Evolutionary conservation across 2,329 filamentous ascomycete species (phyloP), one percentile per base, ranked within the genome.

Genomic region (Aspergillus tubingensis): DNA sequence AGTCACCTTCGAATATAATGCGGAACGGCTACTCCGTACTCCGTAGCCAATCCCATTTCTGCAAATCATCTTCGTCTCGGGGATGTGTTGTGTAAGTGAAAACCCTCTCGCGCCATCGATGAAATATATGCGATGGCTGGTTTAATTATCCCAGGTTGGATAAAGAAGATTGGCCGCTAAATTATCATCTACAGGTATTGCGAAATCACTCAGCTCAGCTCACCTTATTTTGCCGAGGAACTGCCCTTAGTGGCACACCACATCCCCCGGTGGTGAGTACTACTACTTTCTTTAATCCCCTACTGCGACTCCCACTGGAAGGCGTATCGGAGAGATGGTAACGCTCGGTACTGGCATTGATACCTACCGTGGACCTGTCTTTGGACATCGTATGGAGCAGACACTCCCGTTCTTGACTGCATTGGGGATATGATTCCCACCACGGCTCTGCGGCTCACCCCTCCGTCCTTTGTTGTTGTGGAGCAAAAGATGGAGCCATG

Each of bases 401-500:
- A 25, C 21, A 13, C 47, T 27, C n/a, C 17, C n/a, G 38, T 21
- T n/a, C 38, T 17, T 13, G 38, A 10, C 21, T 54, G 21, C 15
- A 13, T 30, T 43, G 43, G 23, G 23, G 50, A 21, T 15, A 41
- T 53, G 30, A 25, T 25, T 27, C 32, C 44, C 39, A 54, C 43
- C 41, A 54, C 55, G 44, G 55, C 59, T 52, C 23, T 54, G 55
- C 59, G 59, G 55, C 48, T 58, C 55, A 50, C 50, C 44, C 32
- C 55, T 54, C 54, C 54, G 54, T 17, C 41, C 49, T 54, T 38
- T 39, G 55, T 39, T 55, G 36, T 36, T 38, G 62, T 63, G 61
- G 63, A 63, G 55, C 55, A 49, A 5, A 13, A 27, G 30, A 61
- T 58, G 54, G 54, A 50, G 59, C 56, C 43, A 63, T 59, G 58